Percentiles rank a stretch among this genome's conserved stretches.
These are phyloP conservation scores for Calonectria pseudoreteaudii DNA, from an alignment of 2,329 filamentous ascomycete species.

Conservation along the genomic window DNA sequence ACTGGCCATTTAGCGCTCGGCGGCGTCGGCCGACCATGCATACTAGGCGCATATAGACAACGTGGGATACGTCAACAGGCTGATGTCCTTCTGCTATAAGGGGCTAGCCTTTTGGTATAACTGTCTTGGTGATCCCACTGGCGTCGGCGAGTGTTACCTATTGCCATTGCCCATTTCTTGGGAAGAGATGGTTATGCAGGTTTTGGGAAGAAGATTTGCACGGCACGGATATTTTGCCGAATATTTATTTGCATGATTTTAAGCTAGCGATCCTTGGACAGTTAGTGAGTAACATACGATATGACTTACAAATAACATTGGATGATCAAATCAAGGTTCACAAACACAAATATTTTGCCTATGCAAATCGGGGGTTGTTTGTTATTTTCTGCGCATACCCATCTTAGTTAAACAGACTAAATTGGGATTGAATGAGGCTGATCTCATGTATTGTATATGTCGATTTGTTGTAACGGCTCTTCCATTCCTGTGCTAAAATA, in stretches of 20 bases:
- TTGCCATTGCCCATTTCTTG: background rate
- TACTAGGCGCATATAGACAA: background rate
- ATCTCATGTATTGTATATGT: background rate
- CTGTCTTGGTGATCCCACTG: background rate
- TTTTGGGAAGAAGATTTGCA: background rate
- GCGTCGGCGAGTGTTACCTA: background rate
- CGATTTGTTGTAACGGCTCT: background rate
- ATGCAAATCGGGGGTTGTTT: background rate
- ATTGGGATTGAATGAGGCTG: background rate
- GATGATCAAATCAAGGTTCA: background rate
- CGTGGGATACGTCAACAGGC: background rate
- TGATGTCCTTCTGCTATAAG: background rate
- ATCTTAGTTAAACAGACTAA: background rate
- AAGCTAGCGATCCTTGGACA: background rate
- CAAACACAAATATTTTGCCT: background rate
- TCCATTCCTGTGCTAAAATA: background rate
- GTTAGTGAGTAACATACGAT: background rate
- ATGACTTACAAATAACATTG: background rate
- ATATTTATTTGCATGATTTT: conserved; percentile 4
- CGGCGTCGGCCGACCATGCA: conserved; percentile 7
- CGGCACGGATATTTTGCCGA: background rate
- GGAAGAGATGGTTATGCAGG: background rate
- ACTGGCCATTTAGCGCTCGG: background rate
- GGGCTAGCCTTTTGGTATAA: background rate
- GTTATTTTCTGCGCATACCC: background rate